phyloP scores from a whole-genome alignment of 169 alveolate species.

The Eimeria necatrix region DNA sequence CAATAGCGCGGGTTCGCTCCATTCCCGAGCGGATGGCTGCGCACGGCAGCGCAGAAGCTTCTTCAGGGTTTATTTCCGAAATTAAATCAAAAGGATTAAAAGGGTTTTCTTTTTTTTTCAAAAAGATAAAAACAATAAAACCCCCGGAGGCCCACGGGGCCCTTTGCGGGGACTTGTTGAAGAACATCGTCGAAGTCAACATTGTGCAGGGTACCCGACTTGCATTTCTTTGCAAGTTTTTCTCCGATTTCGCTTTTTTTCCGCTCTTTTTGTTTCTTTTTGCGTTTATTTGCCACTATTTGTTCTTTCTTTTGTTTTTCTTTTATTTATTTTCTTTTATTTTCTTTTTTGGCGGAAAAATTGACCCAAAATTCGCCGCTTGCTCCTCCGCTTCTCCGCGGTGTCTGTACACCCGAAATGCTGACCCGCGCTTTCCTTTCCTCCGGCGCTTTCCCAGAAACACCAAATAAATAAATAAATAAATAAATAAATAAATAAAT shows the following conservation, averaged over 20 bases:
- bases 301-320: background rate
- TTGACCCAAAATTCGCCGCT: too few relatives aligned
- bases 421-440: too few relatives aligned
- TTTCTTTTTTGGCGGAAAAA: background rate
- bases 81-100: background rate
- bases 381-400: too few relatives aligned
- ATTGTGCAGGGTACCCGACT: slow-evolving; percentile 45
- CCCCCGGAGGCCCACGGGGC: background rate
- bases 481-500: slow-evolving; percentile 2
- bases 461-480: background rate
- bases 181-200: slow-evolving; percentile 57
- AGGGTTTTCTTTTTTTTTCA: background rate
- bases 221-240: too few relatives aligned
- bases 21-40: slow-evolving; percentile 72
- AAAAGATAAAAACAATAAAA: background rate
- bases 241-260: background rate
- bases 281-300: background rate
- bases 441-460: background rate
- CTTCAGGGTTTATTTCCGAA: background rate
- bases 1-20: slow-evolving; percentile 59
- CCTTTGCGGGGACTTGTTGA: slow-evolving; percentile 41
- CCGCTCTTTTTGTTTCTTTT: background rate
- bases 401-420: too few relatives aligned
- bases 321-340: background rate
- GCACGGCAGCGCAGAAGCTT: slow-evolving; percentile 32